Percentiles rank a stretch among this genome's conserved stretches.
Conservation (phyloP, 805 yeast genomes). For the Lipomyces sp. region DNA sequence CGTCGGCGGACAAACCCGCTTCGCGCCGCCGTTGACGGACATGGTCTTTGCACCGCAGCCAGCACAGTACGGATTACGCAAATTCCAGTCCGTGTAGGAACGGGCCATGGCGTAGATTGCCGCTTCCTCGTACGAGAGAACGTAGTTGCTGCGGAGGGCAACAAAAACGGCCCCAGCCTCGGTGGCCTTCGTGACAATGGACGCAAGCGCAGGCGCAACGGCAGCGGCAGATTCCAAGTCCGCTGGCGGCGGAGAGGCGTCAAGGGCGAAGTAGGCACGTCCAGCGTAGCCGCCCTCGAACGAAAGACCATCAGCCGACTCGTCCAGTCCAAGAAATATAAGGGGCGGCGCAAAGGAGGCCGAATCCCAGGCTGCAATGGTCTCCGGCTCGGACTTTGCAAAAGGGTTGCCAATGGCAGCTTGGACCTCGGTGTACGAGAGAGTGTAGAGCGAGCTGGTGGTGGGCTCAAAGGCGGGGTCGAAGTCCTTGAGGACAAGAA, state of each 20-base stretch:
- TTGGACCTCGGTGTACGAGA: slow-evolving; percentile 38
- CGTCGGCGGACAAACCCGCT: slow-evolving; percentile 40
- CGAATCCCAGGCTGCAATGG: slow-evolving; percentile 39
- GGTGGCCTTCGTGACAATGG: slow-evolving; percentile 8
- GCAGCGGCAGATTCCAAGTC: slow-evolving; percentile 1
- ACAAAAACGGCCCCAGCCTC: slow-evolving; percentile 19
- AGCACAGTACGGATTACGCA: slow-evolving; percentile 56
- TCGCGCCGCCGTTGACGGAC: slow-evolving; percentile 45
- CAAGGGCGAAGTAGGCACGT: slow-evolving; percentile 43
- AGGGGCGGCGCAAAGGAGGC: slow-evolving; percentile 36
- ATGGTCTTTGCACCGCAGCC: slow-evolving; percentile 65
- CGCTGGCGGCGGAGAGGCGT: slow-evolving; percentile 31
- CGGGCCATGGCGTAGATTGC: slow-evolving; percentile 75
- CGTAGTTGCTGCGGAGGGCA: slow-evolving; percentile 12
- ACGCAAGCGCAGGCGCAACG: slow-evolving; percentile 1
- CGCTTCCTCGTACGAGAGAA: slow-evolving; percentile 46
- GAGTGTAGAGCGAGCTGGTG: slow-evolving; percentile 35
- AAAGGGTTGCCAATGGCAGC: slow-evolving; percentile 40
- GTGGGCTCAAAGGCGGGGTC: slow-evolving; percentile 27
- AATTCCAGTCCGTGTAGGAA: slow-evolving; percentile 81
- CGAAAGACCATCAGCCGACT: slow-evolving; percentile 25
- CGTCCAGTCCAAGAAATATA: slow-evolving; percentile 52
- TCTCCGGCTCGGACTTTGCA: slow-evolving; percentile 30
- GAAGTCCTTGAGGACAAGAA: slow-evolving; percentile 44
- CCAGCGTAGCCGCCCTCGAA: slow-evolving; percentile 36